Evolutionary conservation across 108 stramenopile genomes (phyloP), one percentile per base, ranked within the genome.

Genomic region (Fragilaria crotonensis): DNA sequence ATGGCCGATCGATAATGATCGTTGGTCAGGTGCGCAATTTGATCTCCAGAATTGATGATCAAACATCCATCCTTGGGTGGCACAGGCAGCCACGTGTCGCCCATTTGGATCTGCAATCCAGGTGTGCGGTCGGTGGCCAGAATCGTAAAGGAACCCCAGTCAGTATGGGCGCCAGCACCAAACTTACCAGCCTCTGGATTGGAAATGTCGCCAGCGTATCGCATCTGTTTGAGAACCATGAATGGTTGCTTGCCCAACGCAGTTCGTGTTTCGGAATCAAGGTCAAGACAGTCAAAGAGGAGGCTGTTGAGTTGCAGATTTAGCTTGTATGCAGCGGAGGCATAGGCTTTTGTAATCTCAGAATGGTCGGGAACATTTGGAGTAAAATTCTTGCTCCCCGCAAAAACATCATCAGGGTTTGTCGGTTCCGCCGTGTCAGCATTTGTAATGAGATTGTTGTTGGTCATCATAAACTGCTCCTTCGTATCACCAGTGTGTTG

Each of bases 91-190:
- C 59, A 60, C 36, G 46, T 3, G 25, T 60, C 26, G 3, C 36
- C 19, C 33, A 11, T 11, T 5, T 48, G 36, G 14, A 60, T 27
- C 20, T 60, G 59, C 36, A 60, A 23, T 21, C 59, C 59, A 14
- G 59, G 59, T 4, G 25, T 47, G 14, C 36, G 45, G 48, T 60
- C 59, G 18, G 59, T 60, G 2, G 59, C 59, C 17, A 60, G 25
- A 28, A 60, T 50, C 18, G 59, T 60, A 48, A 60, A 60, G 46
- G 59, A 60, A 48, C 59, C 59, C 59, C 59, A 60, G 36, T 60
- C 59, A 14, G 48, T 50, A 48, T 60, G 59, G 11, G 59, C 28
- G 9, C 59, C 59, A 3, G 59, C 59, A 36, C 59, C 59, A 48
- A 48, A 60, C 20, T 60, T 47, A 17, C 59, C 59, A 3, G 7